A percentile compares a stretch with the other conserved stretches of the same genome.
Evolutionary conservation across 306 rosid genomes (phyloP).

Genomic region (Vigna angularis): DNA sequence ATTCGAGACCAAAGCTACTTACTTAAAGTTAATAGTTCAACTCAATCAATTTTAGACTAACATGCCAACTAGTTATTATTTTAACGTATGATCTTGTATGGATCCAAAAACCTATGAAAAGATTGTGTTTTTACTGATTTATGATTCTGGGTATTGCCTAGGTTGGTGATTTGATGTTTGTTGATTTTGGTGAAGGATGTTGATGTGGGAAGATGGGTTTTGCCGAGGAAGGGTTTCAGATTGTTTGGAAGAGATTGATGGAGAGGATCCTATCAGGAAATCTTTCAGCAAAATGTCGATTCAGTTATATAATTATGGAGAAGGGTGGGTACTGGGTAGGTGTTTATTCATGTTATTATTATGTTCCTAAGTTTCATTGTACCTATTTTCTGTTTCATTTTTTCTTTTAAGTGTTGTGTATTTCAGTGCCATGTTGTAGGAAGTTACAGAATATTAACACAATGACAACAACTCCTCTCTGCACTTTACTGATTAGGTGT

Average conservation of each 20-base stretch:
- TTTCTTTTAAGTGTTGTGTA: conserved; percentile 20
- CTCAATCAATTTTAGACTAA: neutral
- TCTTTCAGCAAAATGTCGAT: conserved; percentile 97
- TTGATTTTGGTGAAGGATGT: conserved; percentile 66
- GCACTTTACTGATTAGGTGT: conserved; percentile 38
- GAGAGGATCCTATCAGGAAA: conserved; percentile 88
- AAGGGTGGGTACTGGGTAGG: conserved; percentile 99
- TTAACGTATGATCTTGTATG: neutral
- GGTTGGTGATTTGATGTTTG: conserved; percentile 9
- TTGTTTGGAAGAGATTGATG: conserved; percentile 78
- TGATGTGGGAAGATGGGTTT: conserved; percentile 99
- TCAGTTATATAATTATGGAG: conserved; percentile 97
- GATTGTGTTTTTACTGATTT: conserved; percentile 8
- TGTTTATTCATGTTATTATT: conserved; percentile 48
- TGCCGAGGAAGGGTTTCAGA: conserved; percentile 82
- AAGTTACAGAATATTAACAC: neutral
- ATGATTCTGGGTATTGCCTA: conserved; percentile 21
- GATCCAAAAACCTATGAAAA: neutral
- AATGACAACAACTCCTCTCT: neutral
- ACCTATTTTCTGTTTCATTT: neutral
- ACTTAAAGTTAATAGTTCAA: neutral
- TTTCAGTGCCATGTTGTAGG: conserved; percentile 31
- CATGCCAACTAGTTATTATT: neutral
- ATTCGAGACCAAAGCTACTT: neutral
- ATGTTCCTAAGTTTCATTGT: neutral